These are phyloP conservation scores for Macrophomina pseudophaseolina DNA, from an alignment of 2,329 filamentous ascomycete genomes.

Conservation along the genomic window DNA sequence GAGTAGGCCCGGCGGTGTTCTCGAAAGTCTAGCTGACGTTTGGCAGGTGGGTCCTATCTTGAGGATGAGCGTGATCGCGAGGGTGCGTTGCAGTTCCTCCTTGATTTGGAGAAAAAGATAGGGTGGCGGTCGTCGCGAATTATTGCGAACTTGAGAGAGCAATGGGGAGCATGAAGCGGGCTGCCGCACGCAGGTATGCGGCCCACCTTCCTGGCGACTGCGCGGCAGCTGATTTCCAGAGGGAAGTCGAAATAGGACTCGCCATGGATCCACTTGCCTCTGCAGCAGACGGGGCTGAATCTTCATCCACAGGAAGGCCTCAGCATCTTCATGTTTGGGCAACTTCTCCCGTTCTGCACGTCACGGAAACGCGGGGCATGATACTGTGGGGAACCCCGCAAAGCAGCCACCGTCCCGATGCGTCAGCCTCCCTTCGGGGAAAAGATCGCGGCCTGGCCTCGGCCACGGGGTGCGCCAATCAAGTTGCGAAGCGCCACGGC, in stretches of 20 bases:
- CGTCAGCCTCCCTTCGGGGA: neutral
- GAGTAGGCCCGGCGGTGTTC: neutral
- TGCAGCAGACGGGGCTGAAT: too few relatives aligned
- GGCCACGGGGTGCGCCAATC: neutral
- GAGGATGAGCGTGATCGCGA: constrained; percentile 19
- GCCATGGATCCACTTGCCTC: neutral
- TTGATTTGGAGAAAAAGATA: constrained; percentile 16
- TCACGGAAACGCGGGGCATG: constrained; percentile 17
- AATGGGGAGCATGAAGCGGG: constrained; percentile 14
- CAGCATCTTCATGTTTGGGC: neutral
- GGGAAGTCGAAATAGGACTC: neutral
- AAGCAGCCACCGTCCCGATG: neutral
- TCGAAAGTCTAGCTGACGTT: neutral
- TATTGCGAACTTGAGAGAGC: constrained; percentile 15
- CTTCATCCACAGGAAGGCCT: neutral
- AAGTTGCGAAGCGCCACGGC: neutral
- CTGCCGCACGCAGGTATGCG: neutral
- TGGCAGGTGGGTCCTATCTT: constrained; percentile 24
- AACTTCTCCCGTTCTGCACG: constrained; percentile 12
- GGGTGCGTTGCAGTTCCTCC: constrained; percentile 16
- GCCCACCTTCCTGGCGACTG: neutral
- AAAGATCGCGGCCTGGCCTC: constrained; percentile 5
- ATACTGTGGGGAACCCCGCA: constrained; percentile 9
- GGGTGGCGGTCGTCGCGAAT: constrained; percentile 24
- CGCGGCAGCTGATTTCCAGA: neutral